These are phyloP conservation scores for Epichloe coenophiala DNA, from an alignment of 2,329 filamentous ascomycete species.

Conservation along the genomic window DNA sequence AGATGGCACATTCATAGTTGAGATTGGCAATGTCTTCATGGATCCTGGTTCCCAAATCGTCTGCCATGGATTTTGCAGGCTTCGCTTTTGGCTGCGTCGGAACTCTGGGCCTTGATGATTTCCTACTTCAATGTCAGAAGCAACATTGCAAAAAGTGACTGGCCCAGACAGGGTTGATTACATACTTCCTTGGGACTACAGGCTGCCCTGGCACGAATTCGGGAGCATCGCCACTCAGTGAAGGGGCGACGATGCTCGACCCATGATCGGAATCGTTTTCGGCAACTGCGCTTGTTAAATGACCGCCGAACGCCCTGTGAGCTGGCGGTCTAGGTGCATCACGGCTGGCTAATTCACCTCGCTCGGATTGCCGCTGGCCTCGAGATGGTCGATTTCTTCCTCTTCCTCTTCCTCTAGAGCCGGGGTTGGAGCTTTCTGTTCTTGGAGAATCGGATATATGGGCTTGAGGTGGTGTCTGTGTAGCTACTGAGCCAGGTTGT, in stretches of 20 bases:
- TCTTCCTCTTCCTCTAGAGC: constrained; percentile 16
- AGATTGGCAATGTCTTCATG: constrained; percentile 76
- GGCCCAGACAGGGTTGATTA: neutral
- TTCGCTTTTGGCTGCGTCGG: constrained; percentile 15
- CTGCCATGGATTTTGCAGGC: constrained; percentile 36
- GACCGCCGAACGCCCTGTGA: constrained; percentile 33
- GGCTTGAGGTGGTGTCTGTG: neutral
- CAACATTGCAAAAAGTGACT: neutral
- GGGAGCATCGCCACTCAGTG: constrained; percentile 31
- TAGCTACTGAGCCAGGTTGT: constrained; percentile 2
- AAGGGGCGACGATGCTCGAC: constrained; percentile 9
- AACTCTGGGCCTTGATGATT: neutral
- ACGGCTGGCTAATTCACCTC: constrained; percentile 4
- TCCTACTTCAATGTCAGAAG: constrained; percentile 3
- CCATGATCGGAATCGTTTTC: constrained; percentile 10
- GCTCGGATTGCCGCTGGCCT: constrained; percentile 7
- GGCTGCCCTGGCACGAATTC: constrained; percentile 40
- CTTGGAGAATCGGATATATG: neutral
- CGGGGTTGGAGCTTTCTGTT: constrained; percentile 9
- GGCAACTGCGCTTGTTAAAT: constrained; percentile 21
- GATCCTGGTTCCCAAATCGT: constrained; percentile 41
- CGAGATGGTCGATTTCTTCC: constrained; percentile 12
- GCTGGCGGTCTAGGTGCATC: constrained; percentile 12
- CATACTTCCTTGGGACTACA: constrained; percentile 20
- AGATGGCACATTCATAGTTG: constrained; percentile 96